Evolutionary conservation across 1,284 basidiomycete genomes (phyloP), one percentile per base, ranked within the genome.

Genomic region (Amylostereum chailletii): DNA sequence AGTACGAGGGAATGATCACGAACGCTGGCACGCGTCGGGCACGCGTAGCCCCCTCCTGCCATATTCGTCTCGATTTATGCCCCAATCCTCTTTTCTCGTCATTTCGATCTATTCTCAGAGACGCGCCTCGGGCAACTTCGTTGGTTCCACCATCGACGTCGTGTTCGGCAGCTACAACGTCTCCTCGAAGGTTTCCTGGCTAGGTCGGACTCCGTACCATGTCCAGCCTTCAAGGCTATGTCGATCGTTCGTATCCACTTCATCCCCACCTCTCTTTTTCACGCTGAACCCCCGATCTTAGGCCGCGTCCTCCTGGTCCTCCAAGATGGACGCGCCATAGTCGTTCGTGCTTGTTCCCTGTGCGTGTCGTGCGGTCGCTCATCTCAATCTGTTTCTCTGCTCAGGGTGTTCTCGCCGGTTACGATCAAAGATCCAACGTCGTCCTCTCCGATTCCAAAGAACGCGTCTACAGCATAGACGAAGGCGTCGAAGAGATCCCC

Each of bases 401-500:
- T 9, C 61, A 94, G 90, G 94, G 94, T 58, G 77, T 84, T 33
- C 77, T 97, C 65, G 86, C 86, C 52, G 94, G 94, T 47, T 94
- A 81, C 62, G 94, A 97, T 73, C 84, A 92, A 68, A 90, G 90
- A 66, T 91, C 90, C 39, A 96, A 96, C 65, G 79, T 96, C 58
- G 92, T 96, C 53, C 79, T 97, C 45, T 86, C 92, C 26, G 88
- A 93, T 62, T 89, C 85, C 49, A 90, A 87, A 61, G 94, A 97
- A 65, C 81, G 94, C 57, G 85, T 95, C 34, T 96, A 90, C 66
- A 90, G 87, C 60, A 68, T 78, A 50, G 94, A 99, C 11, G 88
- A 90, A 61, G 89, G 89, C 27, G 93, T 97, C 33, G 92, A 98
- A 68, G 93, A 97, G 72, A 84, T 95, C 8, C 88, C 92, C 0